Percentiles rank a stretch among this genome's conserved stretches.
phyloP scores from a whole-genome alignment of 345 rosid genomes.

The Brassica juncea region DNA sequence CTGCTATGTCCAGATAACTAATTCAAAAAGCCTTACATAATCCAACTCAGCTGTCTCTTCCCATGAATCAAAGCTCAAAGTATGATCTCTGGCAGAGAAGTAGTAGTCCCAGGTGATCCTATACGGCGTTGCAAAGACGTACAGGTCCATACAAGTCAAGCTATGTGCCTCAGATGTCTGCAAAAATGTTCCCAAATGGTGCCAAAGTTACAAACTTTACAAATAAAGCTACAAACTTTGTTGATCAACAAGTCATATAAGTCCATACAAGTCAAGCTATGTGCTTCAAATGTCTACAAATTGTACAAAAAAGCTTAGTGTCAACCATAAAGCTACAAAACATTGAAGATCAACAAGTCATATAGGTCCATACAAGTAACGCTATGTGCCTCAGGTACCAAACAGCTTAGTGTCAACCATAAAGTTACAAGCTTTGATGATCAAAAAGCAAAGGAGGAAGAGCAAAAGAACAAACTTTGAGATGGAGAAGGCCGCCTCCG shows the following conservation, averaged over 20 bases:
- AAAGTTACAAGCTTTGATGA: neutral
- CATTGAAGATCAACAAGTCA: no score
- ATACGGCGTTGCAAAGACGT: conserved; percentile 96
- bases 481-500: conserved; percentile 86
- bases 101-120: conserved; percentile 97
- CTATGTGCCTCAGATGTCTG: conserved; percentile 87
- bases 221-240: neutral
- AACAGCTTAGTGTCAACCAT: neutral
- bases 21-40: conserved; percentile 57
- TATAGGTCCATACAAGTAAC: conserved; percentile 83
- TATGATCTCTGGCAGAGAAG: conserved; percentile 76
- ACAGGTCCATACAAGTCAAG: conserved; percentile 96
- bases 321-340: no score
- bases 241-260: neutral
- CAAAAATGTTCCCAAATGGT: neutral
- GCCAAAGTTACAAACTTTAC: neutral
- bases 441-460: neutral
- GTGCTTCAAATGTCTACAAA: no score
- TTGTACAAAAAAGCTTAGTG: no score
- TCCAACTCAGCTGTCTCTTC: conserved; percentile 88
- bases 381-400: conserved; percentile 61
- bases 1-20: neutral
- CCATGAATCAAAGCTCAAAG: conserved; percentile 83
- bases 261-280: no score
- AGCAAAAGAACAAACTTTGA: conserved; percentile 50